A percentile compares a stretch with the other conserved stretches of the same genome.
Evolutionary conservation across 768 basidiomycete species (phyloP).

Genomic region (Tulasnella sp.): DNA sequence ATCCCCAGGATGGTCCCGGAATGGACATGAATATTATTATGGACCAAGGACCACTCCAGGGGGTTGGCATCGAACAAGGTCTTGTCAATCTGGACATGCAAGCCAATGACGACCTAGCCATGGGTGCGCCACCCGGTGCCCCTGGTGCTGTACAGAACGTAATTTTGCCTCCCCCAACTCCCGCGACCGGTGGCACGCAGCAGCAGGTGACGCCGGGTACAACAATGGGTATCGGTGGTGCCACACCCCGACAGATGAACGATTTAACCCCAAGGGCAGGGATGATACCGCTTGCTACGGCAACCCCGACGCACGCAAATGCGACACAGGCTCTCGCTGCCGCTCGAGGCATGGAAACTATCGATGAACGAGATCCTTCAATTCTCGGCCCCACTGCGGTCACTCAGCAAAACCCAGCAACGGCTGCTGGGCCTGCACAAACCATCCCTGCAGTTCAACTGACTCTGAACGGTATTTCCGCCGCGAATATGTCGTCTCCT

Average conservation of each 20-base stretch:
- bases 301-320: conserved; percentile 7
- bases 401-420: not conserved
- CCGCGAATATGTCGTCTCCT: conserved; percentile 6
- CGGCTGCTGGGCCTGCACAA: conserved; percentile 8
- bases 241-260: not conserved
- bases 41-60: conserved; percentile 16
- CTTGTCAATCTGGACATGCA: conserved; percentile 51
- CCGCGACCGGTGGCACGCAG: conserved; percentile 22
- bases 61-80: conserved; percentile 41
- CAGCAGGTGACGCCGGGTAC: conserved; percentile 26
- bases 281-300: conserved; percentile 1
- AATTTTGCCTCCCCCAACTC: conserved; percentile 19
- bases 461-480: conserved; percentile 4
- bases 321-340: not conserved
- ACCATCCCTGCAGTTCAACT: conserved; percentile 10
- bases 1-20: conserved; percentile 12
- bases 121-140: conserved; percentile 86
- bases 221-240: conserved; percentile 23
- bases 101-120: conserved; percentile 76
- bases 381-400: not conserved
- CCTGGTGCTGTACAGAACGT: conserved; percentile 47
- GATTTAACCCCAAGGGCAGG: conserved; percentile 5
- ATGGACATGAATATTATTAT: conserved; percentile 20
- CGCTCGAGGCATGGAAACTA: not conserved
- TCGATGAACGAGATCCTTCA: not conserved